Base-by-base conservation (phyloP, 2,329 filamentous ascomycete species). In the Dactylellina cionopaga region DNA sequence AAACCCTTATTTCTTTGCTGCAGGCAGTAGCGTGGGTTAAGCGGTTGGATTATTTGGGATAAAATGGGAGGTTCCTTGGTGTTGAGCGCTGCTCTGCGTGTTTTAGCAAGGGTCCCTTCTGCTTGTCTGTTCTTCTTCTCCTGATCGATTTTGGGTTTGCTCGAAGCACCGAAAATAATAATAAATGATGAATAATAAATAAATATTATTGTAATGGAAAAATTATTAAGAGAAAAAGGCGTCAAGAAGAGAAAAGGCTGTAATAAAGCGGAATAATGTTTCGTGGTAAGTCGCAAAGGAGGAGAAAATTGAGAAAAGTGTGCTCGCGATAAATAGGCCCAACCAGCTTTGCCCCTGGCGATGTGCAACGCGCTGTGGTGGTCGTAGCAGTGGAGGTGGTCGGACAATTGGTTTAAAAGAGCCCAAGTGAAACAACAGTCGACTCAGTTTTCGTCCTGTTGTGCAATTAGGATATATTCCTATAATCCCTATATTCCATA, bases 1-100 rank as follows among this genome's bases (percentile, higher is more conserved):
- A 66, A 66, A 58, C 62, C 60, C 62, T 66, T 66, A 55, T 56
- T 60, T 39, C 60, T 29, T 39, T 15, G 59, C 33, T 13, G n/a
- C 7, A 10, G 44, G 63, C 63, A 68, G 54, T 31, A 60, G 52
- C 52, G 51, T 58, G 62, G 62, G 43, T 56, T 55, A 66, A 58
- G 62, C 62, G 51, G 51, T 66, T 58, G 52, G 51, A 58, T 58
- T 66, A 66, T 66, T 58, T 58, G 62, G 63, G 63, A 68, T 68
- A 68, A 68, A 68, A 59, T 68, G 63, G 43, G 29, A 43, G 52
- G 33, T 54, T 54, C 49, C 31, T 58, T 39, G 35, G 24, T 17
- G 17, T 22, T 10, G 62, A 55, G 60, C 59, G 47, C 59, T 37
- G 52, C 62, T 22, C 63, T 52, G 63, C 33, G 43, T 58, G 44